Base-by-base conservation (phyloP, 2,329 filamentous ascomycete genomes). In the Fusarium azukiicola region DNA sequence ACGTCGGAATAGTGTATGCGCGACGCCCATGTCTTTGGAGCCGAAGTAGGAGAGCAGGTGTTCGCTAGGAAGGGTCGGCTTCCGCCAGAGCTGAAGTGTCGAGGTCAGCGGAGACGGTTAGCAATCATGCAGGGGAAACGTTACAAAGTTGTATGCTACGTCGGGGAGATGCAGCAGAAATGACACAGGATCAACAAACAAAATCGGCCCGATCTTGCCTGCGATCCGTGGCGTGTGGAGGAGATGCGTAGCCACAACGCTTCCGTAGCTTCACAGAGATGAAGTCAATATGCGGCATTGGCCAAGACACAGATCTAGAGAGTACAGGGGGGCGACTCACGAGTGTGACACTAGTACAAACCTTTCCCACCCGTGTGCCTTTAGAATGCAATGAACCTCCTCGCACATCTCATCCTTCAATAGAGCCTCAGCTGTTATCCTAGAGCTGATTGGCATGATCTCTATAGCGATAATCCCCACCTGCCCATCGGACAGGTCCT, bases 1-100 rank as follows among this genome's bases (percentile, higher is more conserved):
- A 49, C 91, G 89, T 17, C 93, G 86, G 17, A 89, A 89, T 2
- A 94, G 85, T 0, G 92, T 93, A 80, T 94, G 91, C 13, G 92
- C 88, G 13, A 94, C 90, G 61, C 91, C 90, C 80, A 92, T 91
- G 77, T 95, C 92, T 76, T 90, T 92, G 16, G 88, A 90, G 1
- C 90, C 93, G 73, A 94, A 94, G 80, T 93, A 95, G 79, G 91
- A 92, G 2, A 94, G 86, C 72, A 93, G 89, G 78, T 91, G 89
- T 82, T 95, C 92, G 76, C 92, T 93, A n/a, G 93, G 90, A 71
- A 67, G 84, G 79, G 74, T 86, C 23, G 89, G 90, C 71, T 83
- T 83, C 46, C 87, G 83, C 74, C 85, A 86, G 23, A 90, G 90
- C 82, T 84, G 46, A 67, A 46, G 44, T 16, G 3, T 68, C 9